phyloP scores from a whole-genome alignment of 2,329 filamentous ascomycete species.

The Xylaria sp. region DNA sequence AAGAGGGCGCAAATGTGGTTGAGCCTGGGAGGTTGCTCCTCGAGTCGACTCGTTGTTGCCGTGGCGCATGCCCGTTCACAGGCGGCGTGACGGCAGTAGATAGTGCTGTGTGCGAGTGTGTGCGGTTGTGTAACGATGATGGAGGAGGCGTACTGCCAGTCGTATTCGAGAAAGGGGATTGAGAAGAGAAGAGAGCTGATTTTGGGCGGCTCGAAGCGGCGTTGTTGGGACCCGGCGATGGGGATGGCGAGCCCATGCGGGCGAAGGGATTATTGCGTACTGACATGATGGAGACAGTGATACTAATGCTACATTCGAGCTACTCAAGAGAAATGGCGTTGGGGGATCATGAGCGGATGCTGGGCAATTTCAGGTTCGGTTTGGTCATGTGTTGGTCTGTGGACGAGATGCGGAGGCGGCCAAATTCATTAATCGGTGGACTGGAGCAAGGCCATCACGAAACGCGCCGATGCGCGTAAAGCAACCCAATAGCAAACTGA shows the following conservation, averaged over 20 bases:
- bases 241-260: constrained; percentile 71
- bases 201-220: constrained; percentile 58
- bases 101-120: constrained; percentile 68
- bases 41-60: constrained; percentile 63
- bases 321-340: constrained; percentile 2
- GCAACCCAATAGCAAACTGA: background rate
- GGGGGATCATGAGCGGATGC: constrained; percentile 26
- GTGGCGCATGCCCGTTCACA: constrained; percentile 42
- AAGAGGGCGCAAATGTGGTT: constrained; percentile 91
- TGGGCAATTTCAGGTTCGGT: background rate
- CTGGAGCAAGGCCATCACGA: constrained; percentile 34
- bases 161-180: constrained; percentile 50
- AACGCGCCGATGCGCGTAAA: constrained; percentile 24
- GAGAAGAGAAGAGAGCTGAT: constrained; percentile 74
- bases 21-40: constrained; percentile 68
- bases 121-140: constrained; percentile 60
- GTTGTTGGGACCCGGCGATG: constrained; percentile 59
- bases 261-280: constrained; percentile 83
- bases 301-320: constrained; percentile 51
- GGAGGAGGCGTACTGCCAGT: constrained; percentile 44
- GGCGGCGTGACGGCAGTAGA: constrained; percentile 49
- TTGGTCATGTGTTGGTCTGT: background rate
- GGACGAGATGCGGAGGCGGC: background rate
- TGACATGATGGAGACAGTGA: constrained; percentile 64
- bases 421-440: constrained; percentile 15